phyloP scores from a whole-genome alignment of 2,329 filamentous ascomycete species.

The Diplocarpon rosae region DNA sequence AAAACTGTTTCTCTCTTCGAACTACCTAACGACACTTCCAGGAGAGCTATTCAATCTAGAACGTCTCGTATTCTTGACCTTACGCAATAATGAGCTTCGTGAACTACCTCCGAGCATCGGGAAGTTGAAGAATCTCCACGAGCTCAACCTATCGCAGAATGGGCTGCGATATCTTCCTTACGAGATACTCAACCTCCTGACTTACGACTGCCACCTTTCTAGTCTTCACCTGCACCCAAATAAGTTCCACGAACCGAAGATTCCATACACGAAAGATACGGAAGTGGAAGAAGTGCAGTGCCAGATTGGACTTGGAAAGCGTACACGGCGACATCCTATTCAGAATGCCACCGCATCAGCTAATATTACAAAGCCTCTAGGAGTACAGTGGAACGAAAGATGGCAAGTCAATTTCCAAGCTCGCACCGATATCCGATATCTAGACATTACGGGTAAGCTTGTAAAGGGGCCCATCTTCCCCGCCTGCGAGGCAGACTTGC shows the following conservation, averaged over 20 bases:
- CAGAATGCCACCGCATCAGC: neutral
- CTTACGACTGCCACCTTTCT: conserved; percentile 34
- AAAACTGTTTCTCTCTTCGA: conserved; percentile 50
- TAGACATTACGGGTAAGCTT: conserved; percentile 21
- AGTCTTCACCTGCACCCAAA: conserved; percentile 52
- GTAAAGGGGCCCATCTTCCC: conserved; percentile 23
- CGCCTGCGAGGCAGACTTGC: neutral
- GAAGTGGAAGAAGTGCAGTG: conserved; percentile 5
- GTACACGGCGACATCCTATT: conserved; percentile 1
- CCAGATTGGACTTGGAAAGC: conserved; percentile 8
- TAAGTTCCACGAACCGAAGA: conserved; percentile 40
- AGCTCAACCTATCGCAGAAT: conserved; percentile 58
- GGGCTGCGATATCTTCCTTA: conserved; percentile 47
- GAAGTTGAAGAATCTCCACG: conserved; percentile 44
- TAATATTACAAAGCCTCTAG: neutral
- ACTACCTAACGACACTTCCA: conserved; percentile 45
- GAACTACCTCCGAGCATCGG: conserved; percentile 50
- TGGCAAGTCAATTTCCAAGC: conserved; percentile 23
- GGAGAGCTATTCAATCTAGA: conserved; percentile 49
- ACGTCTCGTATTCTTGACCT: conserved; percentile 51
- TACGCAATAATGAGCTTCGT: conserved; percentile 51
- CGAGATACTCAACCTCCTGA: conserved; percentile 49
- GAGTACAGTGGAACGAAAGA: conserved; percentile 11
- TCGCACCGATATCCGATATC: conserved; percentile 23
- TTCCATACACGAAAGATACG: conserved; percentile 5